A percentile compares a stretch with the other conserved stretches of the same genome.
Evolutionary conservation across 495 filamentous ascomycete species (phyloP).

Genomic region (Hyaloscypha bicolor): DNA sequence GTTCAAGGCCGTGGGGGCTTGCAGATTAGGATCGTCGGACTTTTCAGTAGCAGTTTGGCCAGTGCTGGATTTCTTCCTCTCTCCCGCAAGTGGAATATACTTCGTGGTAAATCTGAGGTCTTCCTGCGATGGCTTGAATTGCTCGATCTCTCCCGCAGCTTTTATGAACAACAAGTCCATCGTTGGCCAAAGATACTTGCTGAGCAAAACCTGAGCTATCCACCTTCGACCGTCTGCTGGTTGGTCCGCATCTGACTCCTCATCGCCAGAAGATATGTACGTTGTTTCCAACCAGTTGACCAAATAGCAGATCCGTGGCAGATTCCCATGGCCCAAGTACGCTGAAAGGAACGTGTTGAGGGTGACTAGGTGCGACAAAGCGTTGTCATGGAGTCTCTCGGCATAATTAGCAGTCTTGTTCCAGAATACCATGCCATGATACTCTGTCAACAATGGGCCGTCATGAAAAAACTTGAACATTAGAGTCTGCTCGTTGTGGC

Average conservation of each 20-base stretch:
- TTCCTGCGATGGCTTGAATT: conserved; percentile 66
- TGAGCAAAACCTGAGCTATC: conserved; percentile 59
- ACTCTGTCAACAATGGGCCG: conserved; percentile 50
- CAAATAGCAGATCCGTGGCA: conserved; percentile 68
- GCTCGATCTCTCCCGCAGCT: conserved; percentile 58
- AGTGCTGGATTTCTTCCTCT: conserved; percentile 48
- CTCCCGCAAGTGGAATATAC: conserved; percentile 38
- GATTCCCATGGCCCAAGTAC: conserved; percentile 42
- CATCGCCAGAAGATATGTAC: conserved; percentile 70
- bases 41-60: conserved; percentile 51
- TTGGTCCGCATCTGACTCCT: conserved; percentile 71
- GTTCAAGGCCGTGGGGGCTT: conserved; percentile 23
- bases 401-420: conserved; percentile 45
- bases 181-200: conserved; percentile 54
- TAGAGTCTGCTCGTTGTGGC: conserved; percentile 50
- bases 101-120: conserved; percentile 60
- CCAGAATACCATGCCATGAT: conserved; percentile 42
- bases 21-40: conserved; percentile 27
- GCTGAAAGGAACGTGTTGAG: conserved; percentile 47
- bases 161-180: conserved; percentile 52
- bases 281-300: conserved; percentile 82
- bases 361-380: conserved; percentile 27
- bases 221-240: conserved; percentile 72
- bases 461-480: conserved; percentile 51
- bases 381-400: conserved; percentile 45